phyloP scores from a whole-genome alignment of 495 filamentous ascomycete species.

The Friedmanniomyces simplex region DNA sequence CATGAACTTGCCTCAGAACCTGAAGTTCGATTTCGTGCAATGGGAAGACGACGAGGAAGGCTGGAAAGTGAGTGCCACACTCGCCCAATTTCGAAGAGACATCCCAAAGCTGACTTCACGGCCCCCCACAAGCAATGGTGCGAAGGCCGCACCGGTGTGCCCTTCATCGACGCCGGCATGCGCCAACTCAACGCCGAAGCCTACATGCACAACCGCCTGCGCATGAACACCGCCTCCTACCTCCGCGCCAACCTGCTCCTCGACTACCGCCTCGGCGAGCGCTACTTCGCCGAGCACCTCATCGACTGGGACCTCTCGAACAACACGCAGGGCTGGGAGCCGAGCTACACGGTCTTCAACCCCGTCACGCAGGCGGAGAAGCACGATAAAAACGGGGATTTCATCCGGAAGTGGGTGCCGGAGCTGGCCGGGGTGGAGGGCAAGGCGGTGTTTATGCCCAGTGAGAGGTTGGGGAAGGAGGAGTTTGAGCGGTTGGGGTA shows the following conservation, averaged over 20 bases:
- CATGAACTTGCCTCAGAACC: slow-evolving; percentile 39
- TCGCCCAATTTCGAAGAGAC: neutral
- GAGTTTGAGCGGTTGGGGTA: slow-evolving; percentile 40
- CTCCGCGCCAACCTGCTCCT: slow-evolving; percentile 36
- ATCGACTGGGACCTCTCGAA: slow-evolving; percentile 39
- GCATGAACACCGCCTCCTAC: slow-evolving; percentile 36
- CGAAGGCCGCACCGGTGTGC: slow-evolving; percentile 34
- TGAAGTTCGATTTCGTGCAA: slow-evolving; percentile 38
- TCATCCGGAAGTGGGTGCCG: slow-evolving; percentile 51
- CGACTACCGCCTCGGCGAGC: slow-evolving; percentile 36
- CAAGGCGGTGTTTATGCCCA: slow-evolving; percentile 36
- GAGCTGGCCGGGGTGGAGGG: slow-evolving; percentile 38
- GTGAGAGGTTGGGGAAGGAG: slow-evolving; percentile 28
- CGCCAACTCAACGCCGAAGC: slow-evolving; percentile 35
- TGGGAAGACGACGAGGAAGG: slow-evolving; percentile 40
- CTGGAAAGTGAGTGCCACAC: slow-evolving; percentile 26
- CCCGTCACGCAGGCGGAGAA: slow-evolving; percentile 38
- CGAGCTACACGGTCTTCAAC: slow-evolving; percentile 38
- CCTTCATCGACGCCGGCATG: slow-evolving; percentile 39
- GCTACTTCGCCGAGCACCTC: slow-evolving; percentile 37
- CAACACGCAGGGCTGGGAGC: slow-evolving; percentile 41
- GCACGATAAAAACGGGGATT: slow-evolving; percentile 46
- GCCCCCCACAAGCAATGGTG: slow-evolving; percentile 30
- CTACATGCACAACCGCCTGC: slow-evolving; percentile 40
- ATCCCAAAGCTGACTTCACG: neutral